A percentile compares a stretch with the other conserved stretches of the same genome.
Evolutionary conservation across 441 rosid genomes (phyloP).

Genomic region (Theobroma grandiflorum): DNA sequence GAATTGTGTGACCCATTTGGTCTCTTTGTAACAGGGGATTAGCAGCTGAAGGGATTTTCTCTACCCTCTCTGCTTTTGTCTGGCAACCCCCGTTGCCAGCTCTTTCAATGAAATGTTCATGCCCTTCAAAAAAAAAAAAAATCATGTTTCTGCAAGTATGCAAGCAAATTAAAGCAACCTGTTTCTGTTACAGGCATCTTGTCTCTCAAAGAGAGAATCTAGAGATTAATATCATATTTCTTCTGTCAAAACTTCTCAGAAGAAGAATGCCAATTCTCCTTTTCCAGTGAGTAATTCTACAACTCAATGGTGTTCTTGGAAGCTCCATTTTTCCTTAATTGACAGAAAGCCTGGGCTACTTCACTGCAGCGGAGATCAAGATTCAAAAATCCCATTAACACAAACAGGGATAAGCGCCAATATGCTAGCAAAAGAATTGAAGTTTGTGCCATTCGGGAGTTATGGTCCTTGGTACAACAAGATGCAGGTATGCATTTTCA

Average conservation of each 20-base stretch:
- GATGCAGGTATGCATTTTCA: not conserved
- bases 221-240: not conserved
- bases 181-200: not conserved
- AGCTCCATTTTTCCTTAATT: not conserved
- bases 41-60: too few species aligned
- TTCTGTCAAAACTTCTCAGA: constrained; percentile 17
- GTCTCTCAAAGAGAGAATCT: constrained; percentile 7
- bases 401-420: constrained; percentile 10
- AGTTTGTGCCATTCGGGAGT: not conserved
- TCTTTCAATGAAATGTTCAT: too few species aligned
- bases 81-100: too few species aligned
- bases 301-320: not conserved
- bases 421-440: constrained; percentile 17
- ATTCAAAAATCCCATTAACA: constrained; percentile 16
- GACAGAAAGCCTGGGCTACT: not conserved
- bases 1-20: too few species aligned
- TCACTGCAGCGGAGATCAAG: constrained; percentile 5
- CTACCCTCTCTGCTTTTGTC: too few species aligned
- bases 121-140: too few species aligned
- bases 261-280: not conserved
- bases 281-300: constrained; percentile 3
- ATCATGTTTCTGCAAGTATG: not conserved
- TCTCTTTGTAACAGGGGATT: too few species aligned
- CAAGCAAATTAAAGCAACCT: not conserved
- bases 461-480: constrained; percentile 11